Conservation (phyloP, 805 yeast genomes). For the Wickerhamiella shivajii region DNA sequence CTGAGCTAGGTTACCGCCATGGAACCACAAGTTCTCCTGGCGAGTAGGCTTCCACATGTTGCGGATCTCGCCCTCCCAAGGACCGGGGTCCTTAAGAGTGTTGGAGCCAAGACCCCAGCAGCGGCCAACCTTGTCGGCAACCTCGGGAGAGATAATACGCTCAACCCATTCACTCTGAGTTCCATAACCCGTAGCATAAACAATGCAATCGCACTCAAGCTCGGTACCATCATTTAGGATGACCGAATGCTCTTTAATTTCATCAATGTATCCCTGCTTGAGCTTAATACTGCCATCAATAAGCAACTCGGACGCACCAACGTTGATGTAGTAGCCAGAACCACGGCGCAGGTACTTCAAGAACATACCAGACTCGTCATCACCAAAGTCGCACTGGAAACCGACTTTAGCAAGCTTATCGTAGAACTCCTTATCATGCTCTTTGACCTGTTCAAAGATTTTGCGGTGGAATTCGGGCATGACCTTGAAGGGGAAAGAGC, state of each 20-base stretch:
- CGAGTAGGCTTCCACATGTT: conserved; percentile 6
- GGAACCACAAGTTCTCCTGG: conserved; percentile 4
- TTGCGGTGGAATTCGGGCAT: conserved; percentile 28
- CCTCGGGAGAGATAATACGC: not conserved
- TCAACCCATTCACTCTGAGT: conserved; percentile 6
- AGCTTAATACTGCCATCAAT: conserved; percentile 28
- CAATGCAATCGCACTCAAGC: conserved; percentile 28
- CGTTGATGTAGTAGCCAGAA: conserved; percentile 35
- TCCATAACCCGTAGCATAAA: conserved; percentile 32
- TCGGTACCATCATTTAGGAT: conserved; percentile 28
- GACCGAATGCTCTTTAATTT: conserved; percentile 28
- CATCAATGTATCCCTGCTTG: conserved; percentile 26
- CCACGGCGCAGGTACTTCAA: conserved; percentile 30
- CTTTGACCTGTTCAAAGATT: conserved; percentile 19
- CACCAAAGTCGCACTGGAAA: conserved; percentile 30
- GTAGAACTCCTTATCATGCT: conserved; percentile 23
- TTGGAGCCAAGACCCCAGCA: conserved; percentile 5
- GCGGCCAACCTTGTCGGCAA: conserved; percentile 4
- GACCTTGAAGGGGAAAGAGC: conserved; percentile 26
- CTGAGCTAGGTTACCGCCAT: conserved; percentile 5
- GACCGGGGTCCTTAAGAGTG: conserved; percentile 4
- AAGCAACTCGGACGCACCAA: conserved; percentile 31
- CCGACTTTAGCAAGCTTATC: conserved; percentile 26
- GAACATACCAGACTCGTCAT: conserved; percentile 32
- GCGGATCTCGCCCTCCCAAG: conserved; percentile 7